Base-by-base conservation (phyloP, 768 basidiomycete genomes). In the Lactarius tabidus region DNA sequence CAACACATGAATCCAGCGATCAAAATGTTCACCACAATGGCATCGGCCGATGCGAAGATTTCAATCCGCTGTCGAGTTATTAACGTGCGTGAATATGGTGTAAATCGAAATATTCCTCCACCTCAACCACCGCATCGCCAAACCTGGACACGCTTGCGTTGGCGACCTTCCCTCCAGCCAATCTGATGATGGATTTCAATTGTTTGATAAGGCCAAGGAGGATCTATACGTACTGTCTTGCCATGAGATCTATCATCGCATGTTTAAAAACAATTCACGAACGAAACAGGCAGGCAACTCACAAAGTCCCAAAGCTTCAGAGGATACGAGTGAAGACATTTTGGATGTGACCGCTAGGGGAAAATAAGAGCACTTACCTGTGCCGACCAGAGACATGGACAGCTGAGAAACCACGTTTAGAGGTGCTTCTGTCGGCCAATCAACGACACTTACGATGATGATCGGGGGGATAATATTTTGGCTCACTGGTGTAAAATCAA, bases 1-100 rank as follows among this genome's bases (percentile, higher is more conserved):
- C 79, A 82, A 68, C 80, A 82, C 60, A 84, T 76, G 17, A 80
- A 73, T 48, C 73, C 67, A 3, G 82, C 83, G 56, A 84, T 82
- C 63, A 82, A 75, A 64, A 83, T 75, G 68, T 84, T 82, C 12
- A 81, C 78, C 17, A 78, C 78, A 20, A 80, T 79, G n/a, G 31
- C 82, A 80, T 62, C 79, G 78, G 41, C 81, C 80, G 14, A 75
- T 52, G 1, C 82, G n/a, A n/a, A n/a, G n/a, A n/a, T n/a, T n/a
- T n/a, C 83, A 31, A 77, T 67, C 83, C 82, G 82, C 82, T 78
- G 59, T 41, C 7, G 14, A 14, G 23, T n/a, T 29, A 12, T 56
- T 18, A 60, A 45, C n/a, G 17, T 9, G 23, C n/a, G n/a, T 33
- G 28, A 41, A 58, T 31, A 29, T 28, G 23, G 33, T 29, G n/a